Base-by-base conservation (phyloP, 2,329 filamentous ascomycete species). In the Phyllosticta capitalensis region DNA sequence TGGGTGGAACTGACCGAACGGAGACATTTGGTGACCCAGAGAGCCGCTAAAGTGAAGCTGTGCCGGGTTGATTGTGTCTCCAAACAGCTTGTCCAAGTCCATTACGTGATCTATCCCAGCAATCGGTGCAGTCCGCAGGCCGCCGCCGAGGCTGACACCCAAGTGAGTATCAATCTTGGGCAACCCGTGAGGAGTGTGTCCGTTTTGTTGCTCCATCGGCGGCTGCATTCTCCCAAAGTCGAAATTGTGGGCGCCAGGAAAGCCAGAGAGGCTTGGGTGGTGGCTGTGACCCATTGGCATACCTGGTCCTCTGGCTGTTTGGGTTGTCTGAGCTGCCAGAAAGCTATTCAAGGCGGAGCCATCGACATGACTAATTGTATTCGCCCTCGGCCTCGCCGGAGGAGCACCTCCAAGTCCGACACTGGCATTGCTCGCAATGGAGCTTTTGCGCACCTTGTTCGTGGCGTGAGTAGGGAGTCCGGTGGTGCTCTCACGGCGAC, bases 281-380 rank as follows among this genome's bases (percentile, higher is more conserved):
- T 88, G 72, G 79, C 85, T 76, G 83, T 90, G 69, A 68, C 81
- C 69, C 76, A 79, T 66, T 68, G 77, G 66, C 73, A 74, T 64
- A 74, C 79, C 65, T 3, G 58, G 58, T 17, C 49, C 55, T 76
- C 80, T 68, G 50, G 79, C 76, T 52, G 79, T 76, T 9, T 68
- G 68, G 9, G 69, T 68, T 67, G 82, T 84, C 55, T 81, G 81
- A 12, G 82, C 77, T 55, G 83, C 83, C 63, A 89, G 80, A 75
- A 94, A 83, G 66, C 87, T 69, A 56, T 66, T 89, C 71, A 95
- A 82, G 49, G 86, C 83, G 58, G 81, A 80, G 60, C 84, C 83
- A 71, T 96, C 94, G 60, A 97, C 85, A 72, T 97, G 92, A 69
- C 92, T 94, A 69, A 99, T 95, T 45, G 94, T 99, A 71, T 97